phyloP scores from a whole-genome alignment of 2,329 filamentous ascomycete genomes.

The Phialemonium atrogriseum region DNA sequence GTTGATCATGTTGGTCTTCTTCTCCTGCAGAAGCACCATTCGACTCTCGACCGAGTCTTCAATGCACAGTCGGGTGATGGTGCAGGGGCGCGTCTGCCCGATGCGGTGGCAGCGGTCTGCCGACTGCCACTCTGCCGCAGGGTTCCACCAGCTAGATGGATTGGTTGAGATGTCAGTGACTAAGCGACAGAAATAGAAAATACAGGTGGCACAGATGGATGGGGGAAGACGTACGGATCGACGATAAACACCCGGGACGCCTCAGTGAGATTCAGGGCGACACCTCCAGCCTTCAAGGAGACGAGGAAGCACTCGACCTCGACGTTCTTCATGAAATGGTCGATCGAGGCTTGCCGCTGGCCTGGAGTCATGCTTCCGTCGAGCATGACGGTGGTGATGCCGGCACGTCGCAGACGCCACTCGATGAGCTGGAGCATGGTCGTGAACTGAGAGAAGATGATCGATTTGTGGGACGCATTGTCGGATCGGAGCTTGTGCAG shows the following conservation, averaged over 20 bases:
- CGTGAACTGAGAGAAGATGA: conserved; percentile 96
- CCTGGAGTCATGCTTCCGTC: conserved; percentile 95
- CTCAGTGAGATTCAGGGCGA: conserved; percentile 91
- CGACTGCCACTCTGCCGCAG: conserved; percentile 98
- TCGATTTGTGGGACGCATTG: conserved; percentile 90
- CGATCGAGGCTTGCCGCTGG: conserved; percentile 86
- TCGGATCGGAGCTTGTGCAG: conserved; percentile 86
- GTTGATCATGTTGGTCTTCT: conserved; percentile 97
- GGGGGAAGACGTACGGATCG: conserved; percentile 63
- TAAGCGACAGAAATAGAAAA: neutral
- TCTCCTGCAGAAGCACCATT: conserved; percentile 94
- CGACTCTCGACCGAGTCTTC: conserved; percentile 95
- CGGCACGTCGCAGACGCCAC: conserved; percentile 92
- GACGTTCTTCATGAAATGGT: conserved; percentile 92
- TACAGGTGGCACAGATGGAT: neutral
- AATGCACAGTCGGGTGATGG: conserved; percentile 89
- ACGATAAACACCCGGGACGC: conserved; percentile 93
- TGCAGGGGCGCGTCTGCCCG: conserved; percentile 86
- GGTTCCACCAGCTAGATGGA: conserved; percentile 82
- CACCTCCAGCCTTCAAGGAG: conserved; percentile 90
- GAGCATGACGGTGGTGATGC: conserved; percentile 96
- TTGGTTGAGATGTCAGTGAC: conserved; percentile 12
- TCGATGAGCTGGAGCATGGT: conserved; percentile 96
- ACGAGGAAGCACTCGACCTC: conserved; percentile 95
- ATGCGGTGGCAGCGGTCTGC: conserved; percentile 93